A percentile compares a stretch with the other conserved stretches of the same genome.
phyloP scores from a whole-genome alignment of 192 early-diverging fungal genomes.

The Coemansia sp. region DNA sequence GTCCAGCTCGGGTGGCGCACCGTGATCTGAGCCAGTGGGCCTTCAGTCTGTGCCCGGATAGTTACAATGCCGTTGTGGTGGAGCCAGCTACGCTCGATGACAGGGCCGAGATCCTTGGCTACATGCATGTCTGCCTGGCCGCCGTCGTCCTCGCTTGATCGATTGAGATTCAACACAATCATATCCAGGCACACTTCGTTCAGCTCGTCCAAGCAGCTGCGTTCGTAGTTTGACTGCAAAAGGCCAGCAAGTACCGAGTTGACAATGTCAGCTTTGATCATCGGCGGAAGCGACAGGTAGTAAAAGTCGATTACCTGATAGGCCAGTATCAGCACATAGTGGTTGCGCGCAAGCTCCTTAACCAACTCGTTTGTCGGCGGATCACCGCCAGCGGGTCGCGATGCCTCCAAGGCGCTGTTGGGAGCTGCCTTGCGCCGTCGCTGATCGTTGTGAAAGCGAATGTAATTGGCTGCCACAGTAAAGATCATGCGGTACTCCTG shows the following conservation, averaged over 20 bases:
- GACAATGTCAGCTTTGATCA: slow-evolving; percentile 76
- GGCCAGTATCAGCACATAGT: slow-evolving; percentile 87
- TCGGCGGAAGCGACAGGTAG: slow-evolving; percentile 78
- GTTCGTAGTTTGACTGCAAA: slow-evolving; percentile 60
- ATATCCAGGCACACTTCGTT: slow-evolving; percentile 94
- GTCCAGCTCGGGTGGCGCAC: slow-evolving; percentile 82
- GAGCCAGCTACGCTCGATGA: slow-evolving; percentile 70
- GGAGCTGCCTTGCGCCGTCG: slow-evolving; percentile 31
- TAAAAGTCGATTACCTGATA: slow-evolving; percentile 90
- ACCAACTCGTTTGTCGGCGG: slow-evolving; percentile 6
- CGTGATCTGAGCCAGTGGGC: slow-evolving; percentile 78
- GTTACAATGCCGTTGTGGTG: slow-evolving; percentile 86
- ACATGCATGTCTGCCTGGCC: slow-evolving; percentile 46
- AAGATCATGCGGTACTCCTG: slow-evolving; percentile 84
- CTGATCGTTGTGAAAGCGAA: slow-evolving; percentile 56
- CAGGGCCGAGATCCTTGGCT: slow-evolving; percentile 49
- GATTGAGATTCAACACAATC: slow-evolving; percentile 74
- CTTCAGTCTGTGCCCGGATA: slow-evolving; percentile 61
- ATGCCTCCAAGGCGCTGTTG: neutral
- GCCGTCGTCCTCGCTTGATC: slow-evolving; percentile 27
- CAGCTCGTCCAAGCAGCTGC: slow-evolving; percentile 72
- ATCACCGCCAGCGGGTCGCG: neutral
- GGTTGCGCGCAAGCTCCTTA: slow-evolving; percentile 56
- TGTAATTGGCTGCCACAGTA: slow-evolving; percentile 88
- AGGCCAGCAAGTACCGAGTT: slow-evolving; percentile 77